Evolutionary conservation across 23 red algal species (phyloP), one percentile per base, ranked within the genome.

Genomic region (Pyropia haitanensis): DNA sequence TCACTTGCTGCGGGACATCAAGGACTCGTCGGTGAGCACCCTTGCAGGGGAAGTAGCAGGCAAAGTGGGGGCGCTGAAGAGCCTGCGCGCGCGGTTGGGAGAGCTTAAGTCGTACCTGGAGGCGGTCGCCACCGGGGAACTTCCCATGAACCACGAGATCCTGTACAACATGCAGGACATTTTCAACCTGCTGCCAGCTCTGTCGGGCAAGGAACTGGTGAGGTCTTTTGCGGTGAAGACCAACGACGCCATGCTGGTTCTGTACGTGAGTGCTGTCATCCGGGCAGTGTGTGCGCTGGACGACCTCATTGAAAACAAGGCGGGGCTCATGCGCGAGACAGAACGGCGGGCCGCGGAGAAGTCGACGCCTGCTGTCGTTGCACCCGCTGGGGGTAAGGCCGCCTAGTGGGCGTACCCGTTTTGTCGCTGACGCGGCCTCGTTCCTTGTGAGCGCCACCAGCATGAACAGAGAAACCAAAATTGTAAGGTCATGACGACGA

Each of bases 151-250:
- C 70, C 76, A 98, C 28, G 94, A 98, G 53, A 98, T 98, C 56
- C 69, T 98, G 72, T 87, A 98, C 72, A 78, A 71, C 22, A 79
- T 98, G 74, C 94, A 98, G 61, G 84, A 90, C 71, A 76, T 98
- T 14, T 90, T 90, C 61, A 98, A 90, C 24, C 58, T 89, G 24
- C 54, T 98, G 0, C 94, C 94, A 34, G 72, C 71, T 19, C 67
- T 88, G 19, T 68, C 83, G 44, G 56, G 70, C n/a, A 54, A 76
- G 20, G 64, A 77, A 28, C 56, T 98, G 14, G 65, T 82, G 34
- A 76, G 69, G 33, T 76, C 79, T 9, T 90, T 98, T 34, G 66
- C 80, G 13, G 61, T 75, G 14, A 88, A 84, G 53, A 87, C 52
- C 18, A 98, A 98, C 74, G 94, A 98, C 58, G 75, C 81, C 68